Base-by-base conservation (phyloP, 257 asterid species). In the Solanum chiquidenum region DNA sequence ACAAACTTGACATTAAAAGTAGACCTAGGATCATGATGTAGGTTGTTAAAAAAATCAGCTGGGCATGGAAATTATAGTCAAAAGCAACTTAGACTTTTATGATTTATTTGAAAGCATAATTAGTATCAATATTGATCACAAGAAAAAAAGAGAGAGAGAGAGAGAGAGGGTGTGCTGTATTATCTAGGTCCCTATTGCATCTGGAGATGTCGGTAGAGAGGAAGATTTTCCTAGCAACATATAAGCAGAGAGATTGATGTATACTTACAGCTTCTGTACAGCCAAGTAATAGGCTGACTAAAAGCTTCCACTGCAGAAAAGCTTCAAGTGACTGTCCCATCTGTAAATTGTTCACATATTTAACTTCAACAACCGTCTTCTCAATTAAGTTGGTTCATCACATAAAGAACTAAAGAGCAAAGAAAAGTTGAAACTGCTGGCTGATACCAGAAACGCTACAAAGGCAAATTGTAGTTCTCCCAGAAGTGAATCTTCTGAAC, bases 271-370 rank as follows among this genome's bases (percentile, higher is more conserved):
- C 98, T 91, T 95, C 96, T 58, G 92, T 89, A 88, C 99, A 95
- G 46, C 98, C 98, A 90, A 97, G 90, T 46, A 97, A 90, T 86
- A 97, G 98, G 93, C 94, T 92, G 87, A 94, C 89, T 90, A 97
- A 89, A 87, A 84, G 89, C 91, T 95, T 96, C 99, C 99, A 97
- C 88, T 97, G 99, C 52, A 94, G 27, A 96, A 93, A 97, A 88
- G 98, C 98, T 91, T 97, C 95, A 88, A 97, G 98, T 83, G 99
- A 97, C 89, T 97, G 99, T 64, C 98, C 99, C 98, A 97, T 97
- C 99, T 97, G 96, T 92, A 91, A 88, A 88, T 77, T 25, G 84
- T 66, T 86, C 84, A 27, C 85, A 49, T 13, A 46, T 73, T 23
- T 73, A 72, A 72, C 37, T 40, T 86, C 88, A 72, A 82, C 42